Evolutionary conservation across 768 basidiomycete species (phyloP).

Genomic region (Trametes coccinea): DNA sequence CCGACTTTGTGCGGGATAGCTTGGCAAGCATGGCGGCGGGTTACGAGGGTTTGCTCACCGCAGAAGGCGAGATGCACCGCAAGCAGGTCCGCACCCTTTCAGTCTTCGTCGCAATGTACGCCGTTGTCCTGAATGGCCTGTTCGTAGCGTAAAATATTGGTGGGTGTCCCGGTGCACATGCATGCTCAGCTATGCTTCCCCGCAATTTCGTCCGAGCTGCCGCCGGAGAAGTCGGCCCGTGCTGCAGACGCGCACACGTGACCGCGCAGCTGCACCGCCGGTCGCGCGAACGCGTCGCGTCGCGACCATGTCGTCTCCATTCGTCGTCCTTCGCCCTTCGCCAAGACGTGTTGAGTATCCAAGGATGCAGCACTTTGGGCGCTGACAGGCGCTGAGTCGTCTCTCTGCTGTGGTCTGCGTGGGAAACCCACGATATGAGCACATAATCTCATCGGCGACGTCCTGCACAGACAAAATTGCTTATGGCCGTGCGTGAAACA

Average conservation of each 20-base stretch:
- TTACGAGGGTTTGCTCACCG: conserved; percentile 48
- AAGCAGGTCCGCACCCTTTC: conserved; percentile 42
- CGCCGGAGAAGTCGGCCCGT: conserved; percentile 1
- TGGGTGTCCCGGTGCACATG: conserved; percentile 34
- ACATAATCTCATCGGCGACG: no score
- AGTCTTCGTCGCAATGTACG: not conserved
- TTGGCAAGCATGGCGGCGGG: conserved; percentile 55
- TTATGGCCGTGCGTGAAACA: no score
- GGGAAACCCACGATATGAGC: no score
- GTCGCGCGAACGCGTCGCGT: not conserved
- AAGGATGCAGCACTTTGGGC: no score
- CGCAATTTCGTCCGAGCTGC: no score
- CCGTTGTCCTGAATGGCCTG: not conserved
- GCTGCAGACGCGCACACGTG: conserved; percentile 11
- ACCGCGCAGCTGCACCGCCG: conserved; percentile 12
- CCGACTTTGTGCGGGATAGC: conserved; percentile 53
- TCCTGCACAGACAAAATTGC: no score
- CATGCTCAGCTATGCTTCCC: not conserved
- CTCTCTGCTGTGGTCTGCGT: no score
- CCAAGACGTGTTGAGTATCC: no score
- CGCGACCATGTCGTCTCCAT: not conserved
- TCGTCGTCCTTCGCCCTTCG: not conserved
- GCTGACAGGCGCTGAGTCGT: no score
- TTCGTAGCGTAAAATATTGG: conserved; percentile 50
- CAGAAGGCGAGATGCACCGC: conserved; percentile 56